A percentile compares a stretch with the other conserved stretches of the same genome.
Conservation (phyloP, 768 basidiomycete species). For the Xanthoconium purpureum region DNA sequence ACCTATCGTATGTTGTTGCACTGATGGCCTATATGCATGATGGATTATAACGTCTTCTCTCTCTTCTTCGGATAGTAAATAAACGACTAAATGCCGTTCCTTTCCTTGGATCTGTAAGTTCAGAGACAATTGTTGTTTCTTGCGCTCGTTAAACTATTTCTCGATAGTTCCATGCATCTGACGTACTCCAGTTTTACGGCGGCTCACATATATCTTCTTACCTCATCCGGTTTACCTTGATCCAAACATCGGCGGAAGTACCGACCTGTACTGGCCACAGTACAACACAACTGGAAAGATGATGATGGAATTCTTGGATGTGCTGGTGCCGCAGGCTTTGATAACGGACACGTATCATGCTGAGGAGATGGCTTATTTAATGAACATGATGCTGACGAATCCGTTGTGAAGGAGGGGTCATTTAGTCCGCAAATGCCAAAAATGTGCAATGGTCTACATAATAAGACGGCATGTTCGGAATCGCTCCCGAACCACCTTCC, state of each 20-base stretch:
- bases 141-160: neutral
- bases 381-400: neutral
- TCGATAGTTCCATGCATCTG: conserved; percentile 40
- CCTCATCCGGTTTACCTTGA: conserved; percentile 23
- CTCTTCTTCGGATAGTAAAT: conserved; percentile 33
- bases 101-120: conserved; percentile 43
- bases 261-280: conserved; percentile 41
- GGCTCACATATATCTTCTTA: conserved; percentile 42
- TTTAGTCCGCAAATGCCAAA: no score
- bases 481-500: no score
- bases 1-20: conserved; percentile 9
- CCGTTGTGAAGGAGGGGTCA: neutral
- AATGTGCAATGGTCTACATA: no score
- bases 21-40: neutral
- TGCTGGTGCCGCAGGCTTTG: conserved; percentile 31
- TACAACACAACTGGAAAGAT: conserved; percentile 35
- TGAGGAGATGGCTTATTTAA: conserved; percentile 37
- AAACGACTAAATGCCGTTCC: conserved; percentile 44
- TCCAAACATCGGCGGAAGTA: conserved; percentile 38
- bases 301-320: conserved; percentile 21
- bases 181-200: conserved; percentile 41
- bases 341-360: conserved; percentile 44
- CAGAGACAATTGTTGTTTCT: neutral
- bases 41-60: neutral
- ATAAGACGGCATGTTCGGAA: no score